Percentiles rank a stretch among this genome's conserved stretches.
Conservation (phyloP, 2,329 filamentous ascomycete genomes). For the Capronia americana region DNA sequence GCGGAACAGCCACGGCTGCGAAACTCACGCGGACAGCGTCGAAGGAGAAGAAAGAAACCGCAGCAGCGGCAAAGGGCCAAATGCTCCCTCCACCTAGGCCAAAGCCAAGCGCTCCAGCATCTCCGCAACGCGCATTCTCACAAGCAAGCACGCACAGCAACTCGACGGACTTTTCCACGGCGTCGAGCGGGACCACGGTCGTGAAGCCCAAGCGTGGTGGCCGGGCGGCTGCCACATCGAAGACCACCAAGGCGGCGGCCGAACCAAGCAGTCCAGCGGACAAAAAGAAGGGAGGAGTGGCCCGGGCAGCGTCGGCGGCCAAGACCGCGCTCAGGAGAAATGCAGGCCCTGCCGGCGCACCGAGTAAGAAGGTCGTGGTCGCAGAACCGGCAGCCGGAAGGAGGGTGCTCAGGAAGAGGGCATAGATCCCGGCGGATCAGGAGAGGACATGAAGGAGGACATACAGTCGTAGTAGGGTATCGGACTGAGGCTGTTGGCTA, state of each 20-base stretch:
- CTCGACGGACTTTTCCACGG: conserved; percentile 33
- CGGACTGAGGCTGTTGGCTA: neutral
- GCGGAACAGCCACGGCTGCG: conserved; percentile 31
- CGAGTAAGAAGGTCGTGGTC: conserved; percentile 45
- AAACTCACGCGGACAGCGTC: conserved; percentile 37
- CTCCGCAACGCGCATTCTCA: conserved; percentile 35
- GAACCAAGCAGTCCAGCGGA: conserved; percentile 18
- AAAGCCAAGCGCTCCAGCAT: conserved; percentile 18
- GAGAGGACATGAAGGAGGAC: neutral
- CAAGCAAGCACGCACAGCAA: conserved; percentile 35
- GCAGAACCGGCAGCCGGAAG: conserved; percentile 46
- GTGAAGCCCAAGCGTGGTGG: conserved; percentile 36
- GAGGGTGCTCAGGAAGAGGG: conserved; percentile 49
- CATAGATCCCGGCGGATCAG: neutral
- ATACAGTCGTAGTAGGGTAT: neutral
- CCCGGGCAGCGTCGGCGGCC: conserved; percentile 27
- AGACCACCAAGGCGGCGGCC: conserved; percentile 19
- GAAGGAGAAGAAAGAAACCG: conserved; percentile 38
- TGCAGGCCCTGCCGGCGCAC: conserved; percentile 38
- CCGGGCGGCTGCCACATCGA: conserved; percentile 23
- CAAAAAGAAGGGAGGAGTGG: conserved; percentile 31
- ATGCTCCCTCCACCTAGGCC: conserved; percentile 40
- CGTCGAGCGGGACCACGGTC: conserved; percentile 35
- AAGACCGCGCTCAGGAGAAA: conserved; percentile 40
- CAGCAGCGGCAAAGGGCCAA: conserved; percentile 25